Conservation (phyloP, 768 basidiomycete genomes). For the Xerocomus spinulosus region DNA sequence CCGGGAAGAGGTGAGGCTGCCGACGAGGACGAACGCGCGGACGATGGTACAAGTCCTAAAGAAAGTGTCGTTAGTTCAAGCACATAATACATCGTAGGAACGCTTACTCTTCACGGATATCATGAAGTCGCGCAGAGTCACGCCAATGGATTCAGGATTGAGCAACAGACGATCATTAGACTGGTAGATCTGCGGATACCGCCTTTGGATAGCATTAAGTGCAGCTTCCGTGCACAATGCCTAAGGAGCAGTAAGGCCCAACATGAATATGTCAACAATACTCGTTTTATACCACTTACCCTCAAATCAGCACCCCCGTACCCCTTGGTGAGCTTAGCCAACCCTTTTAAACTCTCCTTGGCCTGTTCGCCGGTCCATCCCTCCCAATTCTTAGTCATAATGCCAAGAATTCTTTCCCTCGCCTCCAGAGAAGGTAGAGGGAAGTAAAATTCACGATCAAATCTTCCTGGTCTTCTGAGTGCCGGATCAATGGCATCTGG, state of each 20-base stretch:
- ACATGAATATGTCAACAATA: constrained; percentile 1
- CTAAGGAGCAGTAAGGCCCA: constrained; percentile 32
- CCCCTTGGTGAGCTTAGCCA: constrained; percentile 91
- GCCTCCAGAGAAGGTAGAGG: constrained; percentile 82
- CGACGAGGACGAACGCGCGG: constrained; percentile 85
- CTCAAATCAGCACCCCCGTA: constrained; percentile 97
- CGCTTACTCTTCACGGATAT: constrained; percentile 87
- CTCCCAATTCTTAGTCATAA: constrained; percentile 88
- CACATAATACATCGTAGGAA: background rate
- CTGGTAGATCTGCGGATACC: constrained; percentile 97
- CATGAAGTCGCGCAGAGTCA: constrained; percentile 92
- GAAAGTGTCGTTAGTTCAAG: constrained; percentile 6
- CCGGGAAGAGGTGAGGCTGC: constrained; percentile 78
- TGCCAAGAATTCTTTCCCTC: constrained; percentile 80
- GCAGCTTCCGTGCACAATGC: constrained; percentile 97
- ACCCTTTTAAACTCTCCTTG: constrained; percentile 49
- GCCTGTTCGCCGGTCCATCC: constrained; percentile 63
- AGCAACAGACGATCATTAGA: constrained; percentile 80
- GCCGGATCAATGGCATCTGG: constrained; percentile 99
- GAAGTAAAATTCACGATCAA: constrained; percentile 98
- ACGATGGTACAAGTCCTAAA: constrained; percentile 89
- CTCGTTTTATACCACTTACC: constrained; percentile 42
- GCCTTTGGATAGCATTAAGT: constrained; percentile 90
- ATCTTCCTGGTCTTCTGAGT: constrained; percentile 86
- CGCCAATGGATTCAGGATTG: constrained; percentile 78